Evolutionary conservation across 2,329 filamentous ascomycete species (phyloP).

Genomic region (Biscogniauxia marginata): DNA sequence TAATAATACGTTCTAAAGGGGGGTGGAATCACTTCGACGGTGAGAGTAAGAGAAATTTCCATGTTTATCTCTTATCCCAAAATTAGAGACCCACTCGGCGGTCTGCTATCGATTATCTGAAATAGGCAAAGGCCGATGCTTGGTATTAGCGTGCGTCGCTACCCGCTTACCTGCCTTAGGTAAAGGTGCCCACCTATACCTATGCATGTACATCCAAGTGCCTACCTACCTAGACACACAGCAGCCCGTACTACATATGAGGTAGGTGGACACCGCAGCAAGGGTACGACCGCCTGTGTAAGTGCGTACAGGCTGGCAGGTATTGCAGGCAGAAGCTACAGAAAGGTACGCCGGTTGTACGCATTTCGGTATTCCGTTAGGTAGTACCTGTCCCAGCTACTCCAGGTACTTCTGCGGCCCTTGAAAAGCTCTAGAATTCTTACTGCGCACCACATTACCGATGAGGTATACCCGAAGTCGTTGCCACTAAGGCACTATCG

Average conservation of each 20-base stretch:
- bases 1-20: not conserved
- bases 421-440: not conserved
- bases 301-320: no score
- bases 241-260: not conserved
- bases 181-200: not conserved
- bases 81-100: not conserved
- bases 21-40: not conserved
- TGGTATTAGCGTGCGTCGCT: not conserved
- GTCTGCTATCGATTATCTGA: not conserved
- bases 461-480: not conserved
- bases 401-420: not conserved
- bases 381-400: not conserved
- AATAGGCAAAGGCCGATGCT: not conserved
- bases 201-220: not conserved
- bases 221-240: not conserved
- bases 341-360: no score
- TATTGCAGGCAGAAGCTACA: no score
- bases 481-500: not conserved
- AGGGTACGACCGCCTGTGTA: no score
- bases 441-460: not conserved
- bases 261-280: no score
- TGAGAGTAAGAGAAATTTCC: conserved; percentile 24
- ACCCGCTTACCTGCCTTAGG: not conserved
- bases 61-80: conserved; percentile 11
- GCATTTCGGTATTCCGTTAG: no score